Evolutionary conservation across 73 alveolate species (phyloP), one percentile per base, ranked within the genome.

Genomic region (Paramecium tetraurelia): DNA sequence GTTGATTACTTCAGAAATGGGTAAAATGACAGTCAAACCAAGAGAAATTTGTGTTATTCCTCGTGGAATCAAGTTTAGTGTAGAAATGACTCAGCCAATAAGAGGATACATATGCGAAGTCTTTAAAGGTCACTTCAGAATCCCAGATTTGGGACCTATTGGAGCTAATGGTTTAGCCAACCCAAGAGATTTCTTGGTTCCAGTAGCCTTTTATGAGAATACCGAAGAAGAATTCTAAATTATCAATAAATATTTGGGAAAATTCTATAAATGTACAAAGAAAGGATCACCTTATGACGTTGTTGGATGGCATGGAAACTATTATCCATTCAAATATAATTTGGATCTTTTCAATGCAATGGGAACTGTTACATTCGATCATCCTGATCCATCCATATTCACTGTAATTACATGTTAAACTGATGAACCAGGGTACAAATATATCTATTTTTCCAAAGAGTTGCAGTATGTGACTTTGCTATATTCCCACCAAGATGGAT

Each of bases 221-320:
- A 48, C 36, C 18, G 97, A 92, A 12, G 93, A 58, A 53, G 93
- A 71, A 22, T 93, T 97, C 92, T 76, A 75, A 44, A 92, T 97
- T 20, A 77, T 92, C 8, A 89, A 86, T 35, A 96, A 97, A 70
- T 96, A 75, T 92, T 44, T 68, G 7, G 98, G 99, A 35, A 89
- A 95, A 68, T 92, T 96, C 93, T 97, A 93, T 86, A 76, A 43
- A 22, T 85, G 86, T 86, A 53, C 92, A 24, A 68, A 40, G 68
- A 57, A 86, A 43, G 96, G 96, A 89, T 92, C 96, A 7, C 95
- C 96, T 59, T 96, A 93, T 93, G 98, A 97, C 72, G 97, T 96
- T 10, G 99, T 97, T 24, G 98, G 97, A 21, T 97, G 99, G 99
- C 98, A 95, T 75, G 99, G 99, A 89, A 97, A 95, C 95, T 96